Evolutionary conservation across 768 basidiomycete species (phyloP).

Genomic region (Phlebiopsis gigantea): DNA sequence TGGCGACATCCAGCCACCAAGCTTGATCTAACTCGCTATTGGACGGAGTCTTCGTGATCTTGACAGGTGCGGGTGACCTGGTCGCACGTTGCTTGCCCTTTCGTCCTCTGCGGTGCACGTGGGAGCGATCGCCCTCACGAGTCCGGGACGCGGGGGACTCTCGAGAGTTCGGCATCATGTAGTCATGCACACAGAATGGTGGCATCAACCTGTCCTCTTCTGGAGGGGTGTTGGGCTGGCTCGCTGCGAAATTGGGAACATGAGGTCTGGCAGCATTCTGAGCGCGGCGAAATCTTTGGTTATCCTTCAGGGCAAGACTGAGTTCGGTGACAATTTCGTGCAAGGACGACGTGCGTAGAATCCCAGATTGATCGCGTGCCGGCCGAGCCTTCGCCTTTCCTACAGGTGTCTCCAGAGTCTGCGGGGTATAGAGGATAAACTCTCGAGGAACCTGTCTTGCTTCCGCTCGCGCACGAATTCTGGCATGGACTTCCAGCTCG

Average conservation of each 20-base stretch:
- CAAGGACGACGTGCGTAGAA: constrained; percentile 42
- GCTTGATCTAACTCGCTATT: constrained; percentile 38
- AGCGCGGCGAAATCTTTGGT: constrained; percentile 24
- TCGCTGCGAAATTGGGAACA: not conserved
- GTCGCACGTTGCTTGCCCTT: constrained; percentile 46
- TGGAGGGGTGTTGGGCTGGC: not conserved
- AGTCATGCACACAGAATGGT: constrained; percentile 24
- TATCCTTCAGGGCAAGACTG: constrained; percentile 40
- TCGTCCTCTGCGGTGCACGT: constrained; percentile 17
- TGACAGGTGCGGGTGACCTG: not conserved
- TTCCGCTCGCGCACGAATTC: constrained; percentile 58
- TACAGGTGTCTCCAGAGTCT: constrained; percentile 16
- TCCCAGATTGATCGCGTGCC: constrained; percentile 19
- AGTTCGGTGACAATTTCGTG: constrained; percentile 44
- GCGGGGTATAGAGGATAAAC: constrained; percentile 64
- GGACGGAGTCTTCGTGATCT: constrained; percentile 2
- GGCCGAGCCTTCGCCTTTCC: not conserved
- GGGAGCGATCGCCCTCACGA: not conserved
- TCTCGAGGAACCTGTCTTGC: constrained; percentile 54
- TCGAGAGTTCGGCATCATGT: constrained; percentile 26
- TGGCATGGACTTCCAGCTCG: constrained; percentile 55
- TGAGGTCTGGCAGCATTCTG: not conserved
- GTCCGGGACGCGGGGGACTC: not conserved
- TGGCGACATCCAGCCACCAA: constrained; percentile 91
- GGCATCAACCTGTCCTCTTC: not conserved